Conservation (phyloP, 2,329 filamentous ascomycete genomes). For the Talaromyces rugulosus region DNA sequence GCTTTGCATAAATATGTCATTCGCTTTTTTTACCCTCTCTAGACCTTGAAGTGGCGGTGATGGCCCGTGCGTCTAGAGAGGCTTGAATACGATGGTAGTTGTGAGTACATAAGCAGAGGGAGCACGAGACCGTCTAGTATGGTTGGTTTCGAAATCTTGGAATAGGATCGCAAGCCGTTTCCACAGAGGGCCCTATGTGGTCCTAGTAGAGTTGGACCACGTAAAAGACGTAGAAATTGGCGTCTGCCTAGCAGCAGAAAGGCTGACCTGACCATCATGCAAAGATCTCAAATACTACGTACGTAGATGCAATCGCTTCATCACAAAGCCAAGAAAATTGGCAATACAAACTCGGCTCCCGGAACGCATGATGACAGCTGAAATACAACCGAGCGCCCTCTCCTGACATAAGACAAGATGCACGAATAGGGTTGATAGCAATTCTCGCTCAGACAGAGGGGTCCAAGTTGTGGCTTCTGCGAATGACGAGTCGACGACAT, state of each 20-base stretch:
- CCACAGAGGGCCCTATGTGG: neutral
- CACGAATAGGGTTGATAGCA: neutral
- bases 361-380: neutral
- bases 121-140: neutral
- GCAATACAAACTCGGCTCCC: neutral
- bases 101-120: neutral
- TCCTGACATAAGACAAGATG: neutral
- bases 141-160: neutral
- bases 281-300: neutral
- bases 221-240: neutral
- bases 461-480: neutral
- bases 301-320: neutral
- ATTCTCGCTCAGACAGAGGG: neutral
- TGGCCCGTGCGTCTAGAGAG: neutral
- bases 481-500: neutral
- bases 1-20: neutral
- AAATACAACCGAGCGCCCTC: neutral
- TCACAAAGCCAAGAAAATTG: neutral
- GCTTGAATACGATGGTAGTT: neutral
- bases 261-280: neutral
- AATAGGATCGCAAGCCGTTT: neutral
- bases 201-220: neutral
- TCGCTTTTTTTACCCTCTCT: neutral
- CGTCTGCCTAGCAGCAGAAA: neutral
- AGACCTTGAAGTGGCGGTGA: neutral